Evolutionary conservation across 2,329 filamentous ascomycete species (phyloP).

Genomic region (Talaromyces sp.): DNA sequence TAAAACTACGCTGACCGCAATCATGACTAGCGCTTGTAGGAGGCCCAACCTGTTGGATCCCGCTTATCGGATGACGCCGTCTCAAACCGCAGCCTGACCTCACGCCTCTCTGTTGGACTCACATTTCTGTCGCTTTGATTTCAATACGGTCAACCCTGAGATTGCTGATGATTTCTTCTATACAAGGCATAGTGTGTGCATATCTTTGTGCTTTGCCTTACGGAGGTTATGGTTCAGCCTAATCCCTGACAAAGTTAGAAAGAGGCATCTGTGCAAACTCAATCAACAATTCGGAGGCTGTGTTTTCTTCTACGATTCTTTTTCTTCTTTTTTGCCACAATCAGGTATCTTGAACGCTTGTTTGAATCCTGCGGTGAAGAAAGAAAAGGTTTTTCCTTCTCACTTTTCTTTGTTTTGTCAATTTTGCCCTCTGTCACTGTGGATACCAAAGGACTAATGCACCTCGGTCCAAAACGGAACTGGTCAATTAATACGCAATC

Average conservation of each 20-base stretch:
- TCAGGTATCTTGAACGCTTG: not conserved
- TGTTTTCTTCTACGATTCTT: not conserved
- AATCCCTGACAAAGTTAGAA: not conserved
- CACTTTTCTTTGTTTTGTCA: not conserved
- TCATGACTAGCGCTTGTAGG: not conserved
- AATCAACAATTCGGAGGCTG: not conserved
- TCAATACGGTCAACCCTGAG: not conserved
- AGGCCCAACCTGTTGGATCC: not conserved
- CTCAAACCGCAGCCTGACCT: not conserved
- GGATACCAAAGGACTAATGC: not conserved
- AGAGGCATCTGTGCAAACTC: not conserved
- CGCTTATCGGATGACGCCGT: not conserved
- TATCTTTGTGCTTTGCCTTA: not conserved
- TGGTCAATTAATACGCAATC: not conserved
- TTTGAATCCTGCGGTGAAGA: not conserved
- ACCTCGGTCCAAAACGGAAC: not conserved
- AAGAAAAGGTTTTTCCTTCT: not conserved
- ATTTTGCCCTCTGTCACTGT: not conserved
- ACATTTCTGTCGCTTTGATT: not conserved
- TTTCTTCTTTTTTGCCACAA: conserved; percentile 8
- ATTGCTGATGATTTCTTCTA: not conserved
- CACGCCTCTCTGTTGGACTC: not conserved
- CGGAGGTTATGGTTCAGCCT: not conserved
- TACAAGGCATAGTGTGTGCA: not conserved
- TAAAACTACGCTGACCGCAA: not conserved